These are phyloP conservation scores for Agrocybe pediades DNA, from an alignment of 768 basidiomycete genomes.

Conservation along the genomic window DNA sequence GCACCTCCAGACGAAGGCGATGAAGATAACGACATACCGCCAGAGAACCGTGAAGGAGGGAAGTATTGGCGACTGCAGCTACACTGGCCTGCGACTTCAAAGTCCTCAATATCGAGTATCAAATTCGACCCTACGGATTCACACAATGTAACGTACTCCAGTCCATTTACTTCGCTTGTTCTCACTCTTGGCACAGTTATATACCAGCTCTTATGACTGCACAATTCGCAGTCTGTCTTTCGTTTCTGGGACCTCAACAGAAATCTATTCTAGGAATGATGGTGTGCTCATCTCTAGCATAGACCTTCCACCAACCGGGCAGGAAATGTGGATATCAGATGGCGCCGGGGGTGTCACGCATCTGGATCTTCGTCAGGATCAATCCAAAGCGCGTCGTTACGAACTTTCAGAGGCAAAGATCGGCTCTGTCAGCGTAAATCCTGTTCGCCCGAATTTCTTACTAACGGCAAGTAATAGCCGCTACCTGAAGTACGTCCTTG, in stretches of 20 bases:
- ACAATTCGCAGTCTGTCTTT: conserved; percentile 76
- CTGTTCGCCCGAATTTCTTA: conserved; percentile 62
- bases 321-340: conserved; percentile 88
- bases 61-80: conserved; percentile 79
- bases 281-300: conserved; percentile 63
- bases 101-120: conserved; percentile 78
- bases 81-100: conserved; percentile 82
- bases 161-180: neutral
- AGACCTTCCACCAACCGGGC: conserved; percentile 65
- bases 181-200: conserved; percentile 48
- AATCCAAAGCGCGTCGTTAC: conserved; percentile 58
- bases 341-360: conserved; percentile 70
- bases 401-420: conserved; percentile 73
- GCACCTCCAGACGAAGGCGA: conserved; percentile 70
- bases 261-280: conserved; percentile 66
- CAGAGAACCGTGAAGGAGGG: conserved; percentile 58
- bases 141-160: conserved; percentile 55
- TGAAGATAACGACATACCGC: conserved; percentile 56
- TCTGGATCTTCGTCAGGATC: conserved; percentile 70
- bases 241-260: conserved; percentile 67
- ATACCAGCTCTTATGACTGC: conserved; percentile 82
- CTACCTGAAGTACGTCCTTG: conserved; percentile 56
- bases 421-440: conserved; percentile 80
- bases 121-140: conserved; percentile 77
- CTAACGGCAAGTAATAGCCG: conserved; percentile 80